Evolutionary conservation across 2,329 filamentous ascomycete species (phyloP), one percentile per base, ranked within the genome.

Genomic region (Drechslerella stenobrocha): DNA sequence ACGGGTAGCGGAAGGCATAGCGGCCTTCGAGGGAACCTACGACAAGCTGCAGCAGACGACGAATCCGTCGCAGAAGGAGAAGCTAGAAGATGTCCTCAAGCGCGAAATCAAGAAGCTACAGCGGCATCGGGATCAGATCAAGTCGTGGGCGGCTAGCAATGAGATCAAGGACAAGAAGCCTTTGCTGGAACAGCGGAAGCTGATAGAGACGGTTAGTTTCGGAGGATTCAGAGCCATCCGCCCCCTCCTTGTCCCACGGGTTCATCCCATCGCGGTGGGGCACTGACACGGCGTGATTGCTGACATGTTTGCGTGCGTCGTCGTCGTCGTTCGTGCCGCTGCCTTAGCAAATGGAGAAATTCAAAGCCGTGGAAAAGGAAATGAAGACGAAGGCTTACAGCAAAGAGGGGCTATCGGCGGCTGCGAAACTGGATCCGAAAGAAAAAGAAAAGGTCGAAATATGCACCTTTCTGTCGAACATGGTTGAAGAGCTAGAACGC

Each of bases 381-480:
- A 97, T 98, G 93, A 98, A 98, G 82, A 98, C 93, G 60, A 98
- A 98, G 78, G 93, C 93, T 69, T 98, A 96, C 79, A 97, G 93
- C 70, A 97, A 98, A 81, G 93, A 97, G 78, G 93, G 93, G 44
- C 80, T 98, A 71, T 93, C 89, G 70, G 89, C 92, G 52, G 90
- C 90, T 23, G 87, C 90, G 51, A 95, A 95, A 78, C 83, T 97
- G 71, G 93, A 98, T 79, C 93, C 93, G n/a, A 95, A 91, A 76
- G 93, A 97, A 77, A 90, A 95, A 77, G 92, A 95, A 76, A 95
- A 96, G 79, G 81, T 88, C 70, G 92, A 97, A 74, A 83, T 88
- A 26, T 84, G 87, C 79, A 87, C 96, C 60, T 97, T 97, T 78
- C 80, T 98, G 45, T 86, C 85, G 70, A 83, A 80, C 61, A 90